A percentile compares a stretch with the other conserved stretches of the same genome.
Conservation (phyloP, 75 land plant species). For the Chamaecyparis obtusa region DNA sequence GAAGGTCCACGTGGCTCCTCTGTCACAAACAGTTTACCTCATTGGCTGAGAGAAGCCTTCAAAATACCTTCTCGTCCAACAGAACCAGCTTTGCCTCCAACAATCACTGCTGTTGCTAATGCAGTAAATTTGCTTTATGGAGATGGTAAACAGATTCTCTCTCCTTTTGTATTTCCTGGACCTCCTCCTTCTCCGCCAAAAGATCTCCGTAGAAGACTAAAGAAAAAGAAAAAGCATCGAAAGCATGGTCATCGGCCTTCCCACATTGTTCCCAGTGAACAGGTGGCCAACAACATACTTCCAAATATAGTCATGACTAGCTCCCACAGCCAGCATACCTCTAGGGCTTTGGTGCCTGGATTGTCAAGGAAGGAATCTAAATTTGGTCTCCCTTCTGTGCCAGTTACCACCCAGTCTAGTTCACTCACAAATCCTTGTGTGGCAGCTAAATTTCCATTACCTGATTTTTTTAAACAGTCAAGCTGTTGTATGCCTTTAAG, state of each 20-base stretch:
- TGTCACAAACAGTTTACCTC: slow-evolving; percentile 67
- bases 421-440: not conserved
- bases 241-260: slow-evolving; percentile 7
- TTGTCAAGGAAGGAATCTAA: slow-evolving; percentile 18
- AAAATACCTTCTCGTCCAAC: slow-evolving; percentile 41
- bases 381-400: not conserved
- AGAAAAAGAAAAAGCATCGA: slow-evolving; percentile 47
- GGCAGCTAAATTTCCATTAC: slow-evolving; percentile 8
- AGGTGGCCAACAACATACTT: slow-evolving; percentile 6
- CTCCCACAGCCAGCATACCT: slow-evolving; percentile 16
- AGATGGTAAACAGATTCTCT: slow-evolving; percentile 54
- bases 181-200: slow-evolving; percentile 68
- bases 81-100: slow-evolving; percentile 70
- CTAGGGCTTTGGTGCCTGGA: slow-evolving; percentile 1
- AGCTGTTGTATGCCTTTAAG: slow-evolving; percentile 11
- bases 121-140: slow-evolving; percentile 81
- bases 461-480: slow-evolving; percentile 4
- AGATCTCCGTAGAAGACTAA: slow-evolving; percentile 44
- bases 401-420: not conserved
- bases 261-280: slow-evolving; percentile 13
- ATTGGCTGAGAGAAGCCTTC: slow-evolving; percentile 96
- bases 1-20: slow-evolving; percentile 23
- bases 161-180: slow-evolving; percentile 70
- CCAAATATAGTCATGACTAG: slow-evolving; percentile 24
- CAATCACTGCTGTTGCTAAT: slow-evolving; percentile 81